Percentiles rank a stretch among this genome's conserved stretches.
These are phyloP conservation scores for Pestalotiopsis sp. DNA, from an alignment of 2,329 filamentous ascomycete genomes.

Conservation along the genomic window DNA sequence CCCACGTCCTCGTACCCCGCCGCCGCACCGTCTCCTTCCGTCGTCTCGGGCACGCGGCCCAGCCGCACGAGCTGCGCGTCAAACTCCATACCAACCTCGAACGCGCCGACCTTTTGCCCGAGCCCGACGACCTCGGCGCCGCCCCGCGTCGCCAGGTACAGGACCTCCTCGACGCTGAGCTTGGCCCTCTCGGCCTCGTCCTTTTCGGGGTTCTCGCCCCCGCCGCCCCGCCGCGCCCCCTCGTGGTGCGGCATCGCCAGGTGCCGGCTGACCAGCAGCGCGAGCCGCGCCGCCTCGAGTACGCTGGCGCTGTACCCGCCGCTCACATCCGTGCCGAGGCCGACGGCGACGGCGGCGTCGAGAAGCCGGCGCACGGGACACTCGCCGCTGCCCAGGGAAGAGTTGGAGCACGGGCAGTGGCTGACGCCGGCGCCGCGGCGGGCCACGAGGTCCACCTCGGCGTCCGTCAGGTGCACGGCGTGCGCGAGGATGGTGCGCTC, in stretches of 20 bases:
- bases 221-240: not conserved
- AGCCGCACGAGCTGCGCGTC: conserved; percentile 85
- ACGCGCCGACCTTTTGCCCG: conserved; percentile 71
- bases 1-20: conserved; percentile 46
- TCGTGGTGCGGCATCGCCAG: conserved; percentile 54
- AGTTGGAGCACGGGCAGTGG: conserved; percentile 90
- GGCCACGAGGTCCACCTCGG: conserved; percentile 68
- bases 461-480: conserved; percentile 72
- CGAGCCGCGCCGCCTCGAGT: conserved; percentile 81
- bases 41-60: conserved; percentile 48
- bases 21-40: conserved; percentile 26
- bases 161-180: conserved; percentile 80
- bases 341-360: conserved; percentile 75
- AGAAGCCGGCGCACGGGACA: conserved; percentile 77
- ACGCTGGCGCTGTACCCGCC: conserved; percentile 85
- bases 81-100: conserved; percentile 85
- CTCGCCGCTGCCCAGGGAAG: conserved; percentile 78
- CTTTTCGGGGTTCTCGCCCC: not conserved
- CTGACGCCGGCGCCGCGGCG: conserved; percentile 66
- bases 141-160: conserved; percentile 87
- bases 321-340: conserved; percentile 87
- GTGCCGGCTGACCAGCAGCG: conserved; percentile 76
- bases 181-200: conserved; percentile 54
- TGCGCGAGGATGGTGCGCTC: conserved; percentile 82
- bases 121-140: conserved; percentile 83